Evolutionary conservation across 2,329 filamentous ascomycete species (phyloP).

Genomic region (Fusarium palustre): DNA sequence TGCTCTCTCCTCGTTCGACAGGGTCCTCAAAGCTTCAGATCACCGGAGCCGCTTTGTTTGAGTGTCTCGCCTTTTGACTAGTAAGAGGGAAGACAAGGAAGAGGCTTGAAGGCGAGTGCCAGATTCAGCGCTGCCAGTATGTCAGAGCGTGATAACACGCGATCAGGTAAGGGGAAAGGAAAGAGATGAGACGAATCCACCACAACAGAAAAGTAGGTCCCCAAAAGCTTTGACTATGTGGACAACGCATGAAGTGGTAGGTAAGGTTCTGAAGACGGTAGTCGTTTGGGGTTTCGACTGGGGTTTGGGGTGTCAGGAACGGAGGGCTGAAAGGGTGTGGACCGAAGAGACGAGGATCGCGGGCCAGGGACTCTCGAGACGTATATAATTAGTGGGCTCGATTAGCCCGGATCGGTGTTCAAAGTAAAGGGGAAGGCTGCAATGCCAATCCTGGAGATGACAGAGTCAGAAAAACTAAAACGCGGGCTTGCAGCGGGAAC

Average conservation of each 20-base stretch:
- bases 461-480: slow-evolving; percentile 26
- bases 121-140: slow-evolving; percentile 30
- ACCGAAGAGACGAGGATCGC: slow-evolving; percentile 36
- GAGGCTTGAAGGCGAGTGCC: slow-evolving; percentile 26
- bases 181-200: slow-evolving; percentile 49
- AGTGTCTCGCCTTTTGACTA: slow-evolving; percentile 25
- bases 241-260: slow-evolving; percentile 46
- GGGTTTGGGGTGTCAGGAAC: slow-evolving; percentile 37
- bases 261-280: slow-evolving; percentile 48
- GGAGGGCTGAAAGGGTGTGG: slow-evolving; percentile 47
- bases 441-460: slow-evolving; percentile 19
- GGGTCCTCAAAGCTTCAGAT: slow-evolving; percentile 32
- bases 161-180: slow-evolving; percentile 36
- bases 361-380: slow-evolving; percentile 37
- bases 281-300: slow-evolving; percentile 47
- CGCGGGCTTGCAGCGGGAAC: slow-evolving; percentile 42
- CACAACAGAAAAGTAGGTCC: slow-evolving; percentile 41
- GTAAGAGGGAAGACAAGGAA: slow-evolving; percentile 20
- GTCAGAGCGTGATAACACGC: slow-evolving; percentile 33
- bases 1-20: slow-evolving; percentile 25
- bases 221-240: slow-evolving; percentile 44
- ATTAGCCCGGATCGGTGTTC: slow-evolving; percentile 17
- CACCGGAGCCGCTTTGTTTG: slow-evolving; percentile 30
- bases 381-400: slow-evolving; percentile 22
- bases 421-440: slow-evolving; percentile 20